phyloP scores from a whole-genome alignment of 2,329 filamentous ascomycete genomes.

The Coniosporium tulheliwenetii region DNA sequence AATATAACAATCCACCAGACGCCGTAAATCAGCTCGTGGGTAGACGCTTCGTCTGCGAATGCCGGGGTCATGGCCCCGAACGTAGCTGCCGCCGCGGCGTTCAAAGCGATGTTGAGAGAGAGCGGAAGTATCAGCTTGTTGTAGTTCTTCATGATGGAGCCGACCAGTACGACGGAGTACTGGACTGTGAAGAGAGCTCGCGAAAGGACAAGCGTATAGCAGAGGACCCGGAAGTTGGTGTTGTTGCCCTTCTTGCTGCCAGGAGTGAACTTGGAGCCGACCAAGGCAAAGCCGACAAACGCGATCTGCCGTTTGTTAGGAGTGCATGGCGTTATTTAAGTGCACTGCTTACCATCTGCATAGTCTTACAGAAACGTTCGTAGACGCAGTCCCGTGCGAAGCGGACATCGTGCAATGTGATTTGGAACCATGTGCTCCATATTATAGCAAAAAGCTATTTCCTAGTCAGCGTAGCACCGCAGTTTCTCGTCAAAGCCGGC shows the following conservation, averaged over 20 bases:
- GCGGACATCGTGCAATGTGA: conserved; percentile 48
- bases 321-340: too few species aligned
- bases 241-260: too few species aligned
- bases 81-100: too few species aligned
- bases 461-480: too few species aligned
- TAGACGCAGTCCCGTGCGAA: conserved; percentile 50
- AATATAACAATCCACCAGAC: conserved; percentile 36
- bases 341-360: conserved; percentile 41
- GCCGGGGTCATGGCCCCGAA: too few species aligned
- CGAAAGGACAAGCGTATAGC: conserved; percentile 3
- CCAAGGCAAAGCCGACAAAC: conserved; percentile 38
- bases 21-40: conserved; percentile 15
- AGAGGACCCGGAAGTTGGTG: too few species aligned
- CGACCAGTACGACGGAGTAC: conserved; percentile 18
- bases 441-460: too few species aligned
- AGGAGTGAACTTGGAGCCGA: too few species aligned
- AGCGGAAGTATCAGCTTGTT: conserved; percentile 16
- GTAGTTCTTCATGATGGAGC: conserved; percentile 15
- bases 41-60: too few species aligned
- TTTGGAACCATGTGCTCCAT: conserved; percentile 53
- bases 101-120: conserved; percentile 4
- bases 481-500: too few species aligned
- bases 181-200: conserved; percentile 20
- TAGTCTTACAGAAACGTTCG: conserved; percentile 40
- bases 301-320: too few species aligned